These are phyloP conservation scores for Phytophthora aleatoria DNA, from an alignment of 352 stramenopile genomes.

Conservation along the genomic window DNA sequence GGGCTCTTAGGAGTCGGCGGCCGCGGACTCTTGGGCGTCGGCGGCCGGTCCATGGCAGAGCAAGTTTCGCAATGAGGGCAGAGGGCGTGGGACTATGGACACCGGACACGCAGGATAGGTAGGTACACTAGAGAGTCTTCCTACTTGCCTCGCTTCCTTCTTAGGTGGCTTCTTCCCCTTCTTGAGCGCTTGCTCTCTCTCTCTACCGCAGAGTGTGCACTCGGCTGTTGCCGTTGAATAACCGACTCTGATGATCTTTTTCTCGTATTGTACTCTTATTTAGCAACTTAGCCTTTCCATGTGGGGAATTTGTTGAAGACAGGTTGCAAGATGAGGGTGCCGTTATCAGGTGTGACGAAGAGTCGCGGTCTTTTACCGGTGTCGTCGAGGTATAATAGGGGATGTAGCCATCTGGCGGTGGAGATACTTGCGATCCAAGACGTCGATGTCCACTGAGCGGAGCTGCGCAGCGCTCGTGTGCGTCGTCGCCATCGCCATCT, in stretches of 20 bases:
- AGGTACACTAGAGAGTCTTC: background rate
- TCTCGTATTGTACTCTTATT: slow-evolving; percentile 12
- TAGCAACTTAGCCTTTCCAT: slow-evolving; percentile 16
- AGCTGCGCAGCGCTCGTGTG: background rate
- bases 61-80: slow-evolving; percentile 19
- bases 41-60: slow-evolving; percentile 15
- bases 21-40: slow-evolving; percentile 19
- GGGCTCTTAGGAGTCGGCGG: slow-evolving; percentile 15
- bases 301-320: background rate
- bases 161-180: slow-evolving; percentile 13
- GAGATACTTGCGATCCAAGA: slow-evolving; percentile 5
- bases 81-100: slow-evolving; percentile 7
- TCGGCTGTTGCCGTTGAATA: slow-evolving; percentile 24
- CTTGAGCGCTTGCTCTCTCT: slow-evolving; percentile 27
- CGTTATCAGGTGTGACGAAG: slow-evolving; percentile 13
- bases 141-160: slow-evolving; percentile 14
- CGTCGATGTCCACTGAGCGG: background rate
- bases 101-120: slow-evolving; percentile 1
- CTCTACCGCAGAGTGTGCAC: slow-evolving; percentile 26
- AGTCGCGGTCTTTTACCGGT: slow-evolving; percentile 18
- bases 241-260: slow-evolving; percentile 33
- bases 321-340: slow-evolving; percentile 9
- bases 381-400: background rate
- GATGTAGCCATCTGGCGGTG: slow-evolving; percentile 23
- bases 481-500: slow-evolving; percentile 7